A percentile compares a stretch with the other conserved stretches of the same genome.
These are phyloP conservation scores for Pythium vanterpoolii DNA, from an alignment of 352 stramenopile genomes.

Conservation along the genomic window DNA sequence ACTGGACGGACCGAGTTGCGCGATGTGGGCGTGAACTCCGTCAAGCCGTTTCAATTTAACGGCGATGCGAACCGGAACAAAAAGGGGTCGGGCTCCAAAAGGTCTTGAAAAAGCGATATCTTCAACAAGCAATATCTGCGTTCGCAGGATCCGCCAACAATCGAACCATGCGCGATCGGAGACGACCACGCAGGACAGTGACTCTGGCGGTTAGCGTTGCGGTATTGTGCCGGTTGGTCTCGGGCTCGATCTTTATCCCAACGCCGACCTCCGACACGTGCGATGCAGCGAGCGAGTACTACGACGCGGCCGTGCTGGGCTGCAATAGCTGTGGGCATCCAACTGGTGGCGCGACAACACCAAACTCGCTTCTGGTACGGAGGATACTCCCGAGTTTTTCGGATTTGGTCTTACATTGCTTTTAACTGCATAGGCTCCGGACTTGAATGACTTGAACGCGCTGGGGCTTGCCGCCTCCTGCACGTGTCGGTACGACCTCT, in stretches of 20 bases:
- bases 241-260: conserved; percentile 13
- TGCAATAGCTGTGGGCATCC: conserved; percentile 48
- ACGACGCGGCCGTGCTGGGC: conserved; percentile 45
- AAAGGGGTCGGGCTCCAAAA: conserved; percentile 6
- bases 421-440: conserved; percentile 29
- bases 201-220: not conserved
- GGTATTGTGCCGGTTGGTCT: not conserved
- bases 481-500: conserved; percentile 34
- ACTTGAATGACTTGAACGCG: conserved; percentile 20
- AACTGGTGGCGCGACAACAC: conserved; percentile 29
- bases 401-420: not conserved
- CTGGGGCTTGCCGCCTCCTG: conserved; percentile 33
- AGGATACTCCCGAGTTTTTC: not conserved
- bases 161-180: not conserved
- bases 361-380: conserved; percentile 34
- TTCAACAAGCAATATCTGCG: not conserved
- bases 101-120: not conserved
- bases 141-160: not conserved
- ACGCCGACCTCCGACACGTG: conserved; percentile 18
- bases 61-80: not conserved
- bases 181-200: not conserved
- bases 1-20: not conserved
- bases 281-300: conserved; percentile 43
- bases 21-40: too few species aligned
- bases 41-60: conserved; percentile 12